These are phyloP conservation scores for Boletus pseudo-olivaceus DNA, from an alignment of 768 basidiomycete species.

Conservation along the genomic window DNA sequence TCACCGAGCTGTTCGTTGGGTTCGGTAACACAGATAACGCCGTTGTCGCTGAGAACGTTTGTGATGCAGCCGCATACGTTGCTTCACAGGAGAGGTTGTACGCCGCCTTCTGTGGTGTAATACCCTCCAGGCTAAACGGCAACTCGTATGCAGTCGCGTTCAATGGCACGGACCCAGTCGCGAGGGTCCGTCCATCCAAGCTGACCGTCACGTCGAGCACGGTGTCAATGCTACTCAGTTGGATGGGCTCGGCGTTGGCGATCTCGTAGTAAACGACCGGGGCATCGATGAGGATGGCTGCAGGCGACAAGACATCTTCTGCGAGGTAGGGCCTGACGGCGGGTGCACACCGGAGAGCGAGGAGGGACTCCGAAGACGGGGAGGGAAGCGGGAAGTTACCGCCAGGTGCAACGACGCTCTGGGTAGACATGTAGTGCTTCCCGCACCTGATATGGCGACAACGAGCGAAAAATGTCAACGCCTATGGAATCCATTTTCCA, in stretches of 20 bases:
- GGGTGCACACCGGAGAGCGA: conserved; percentile 57
- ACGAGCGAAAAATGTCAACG: not conserved
- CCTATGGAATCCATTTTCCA: not conserved
- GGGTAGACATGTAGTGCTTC: conserved; percentile 49
- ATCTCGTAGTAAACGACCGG: conserved; percentile 47
- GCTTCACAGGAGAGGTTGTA: conserved; percentile 31
- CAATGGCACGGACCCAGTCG: conserved; percentile 44
- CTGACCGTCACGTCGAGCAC: conserved; percentile 42
- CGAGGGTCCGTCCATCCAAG: conserved; percentile 42
- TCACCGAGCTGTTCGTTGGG: conserved; percentile 51
- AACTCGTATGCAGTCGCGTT: conserved; percentile 50
- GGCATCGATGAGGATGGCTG: conserved; percentile 50
- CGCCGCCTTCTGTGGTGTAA: conserved; percentile 39
- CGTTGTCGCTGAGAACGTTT: conserved; percentile 44
- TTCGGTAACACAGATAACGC: conserved; percentile 48
- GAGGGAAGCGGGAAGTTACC: conserved; percentile 45
- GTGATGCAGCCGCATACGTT: conserved; percentile 32
- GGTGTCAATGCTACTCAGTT: conserved; percentile 19
- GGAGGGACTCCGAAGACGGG: conserved; percentile 39
- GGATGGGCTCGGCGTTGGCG: conserved; percentile 44
- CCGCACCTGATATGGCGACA: conserved; percentile 42
- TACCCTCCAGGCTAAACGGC: conserved; percentile 44
- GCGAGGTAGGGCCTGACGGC: conserved; percentile 59
- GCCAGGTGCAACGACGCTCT: conserved; percentile 44
- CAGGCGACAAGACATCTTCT: conserved; percentile 43